Conservation (phyloP, 148 eudicot genomes). For the Beta vulgaris region DNA sequence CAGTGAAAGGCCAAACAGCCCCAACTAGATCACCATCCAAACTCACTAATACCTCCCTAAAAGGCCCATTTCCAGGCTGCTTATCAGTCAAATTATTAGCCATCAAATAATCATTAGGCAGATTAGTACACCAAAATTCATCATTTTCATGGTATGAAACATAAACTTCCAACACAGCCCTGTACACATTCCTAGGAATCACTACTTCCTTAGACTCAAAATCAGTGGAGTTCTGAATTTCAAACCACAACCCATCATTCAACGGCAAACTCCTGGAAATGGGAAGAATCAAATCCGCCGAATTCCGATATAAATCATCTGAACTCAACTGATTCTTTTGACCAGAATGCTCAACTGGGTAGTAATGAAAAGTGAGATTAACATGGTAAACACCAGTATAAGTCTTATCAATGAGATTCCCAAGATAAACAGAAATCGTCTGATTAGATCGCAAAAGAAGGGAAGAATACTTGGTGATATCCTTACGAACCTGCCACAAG, state of each 20-base stretch:
- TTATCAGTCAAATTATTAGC: slow-evolving; percentile 48
- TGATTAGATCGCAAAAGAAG: slow-evolving; percentile 45
- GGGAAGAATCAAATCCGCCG: slow-evolving; percentile 77
- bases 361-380: slow-evolving; percentile 52
- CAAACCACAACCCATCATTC: slow-evolving; percentile 94
- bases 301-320: slow-evolving; percentile 12
- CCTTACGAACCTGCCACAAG: slow-evolving; percentile 73
- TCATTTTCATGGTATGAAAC: slow-evolving; percentile 88
- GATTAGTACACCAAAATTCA: slow-evolving; percentile 78
- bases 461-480: slow-evolving; percentile 65
- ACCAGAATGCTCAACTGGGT: slow-evolving; percentile 36
- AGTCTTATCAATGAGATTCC: slow-evolving; percentile 59
- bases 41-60: slow-evolving; percentile 75
- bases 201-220: slow-evolving; percentile 37
- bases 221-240: slow-evolving; percentile 55
- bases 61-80: slow-evolving; percentile 66
- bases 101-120: slow-evolving; percentile 57
- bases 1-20: slow-evolving; percentile 85
- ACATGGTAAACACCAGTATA: slow-evolving; percentile 94
- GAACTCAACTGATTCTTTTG: background rate
- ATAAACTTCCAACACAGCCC: slow-evolving; percentile 84
- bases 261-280: slow-evolving; percentile 64
- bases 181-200: slow-evolving; percentile 68
- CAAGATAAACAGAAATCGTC: slow-evolving; percentile 70
- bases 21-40: slow-evolving; percentile 66